Evolutionary conservation across 345 rosid species (phyloP), one percentile per base, ranked within the genome.

Genomic region (Hevea brasiliensis): DNA sequence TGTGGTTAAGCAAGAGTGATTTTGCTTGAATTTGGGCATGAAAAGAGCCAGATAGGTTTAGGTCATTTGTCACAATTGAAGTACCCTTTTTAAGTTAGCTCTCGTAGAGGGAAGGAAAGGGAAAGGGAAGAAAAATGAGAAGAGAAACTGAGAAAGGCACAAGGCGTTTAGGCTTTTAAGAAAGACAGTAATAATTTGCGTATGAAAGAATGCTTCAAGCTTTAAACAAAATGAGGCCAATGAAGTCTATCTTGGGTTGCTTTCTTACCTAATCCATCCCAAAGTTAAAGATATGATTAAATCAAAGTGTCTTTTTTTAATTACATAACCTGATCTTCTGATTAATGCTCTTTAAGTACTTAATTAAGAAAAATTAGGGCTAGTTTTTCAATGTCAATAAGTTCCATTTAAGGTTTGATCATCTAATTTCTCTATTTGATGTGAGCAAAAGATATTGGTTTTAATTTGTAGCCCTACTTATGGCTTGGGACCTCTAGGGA

Each of bases 141-240:
- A 32, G 11, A 70, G 23, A 69, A 77, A 68, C 65, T 12, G 74
- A 59, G 40, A 74, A 55, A 70, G 69, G 55, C n/a, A 63, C 27
- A 70, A 74, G 65, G 47, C 55, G 74, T 82, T 85, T 81, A 81
- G 79, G 84, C 85, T 89, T 84, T 86, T 83, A 65, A 86, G 88
- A 76, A 80, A 67, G 74, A 80, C 50, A 51, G 21, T 73, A 79
- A 77, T 68, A 65, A 77, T 78, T 80, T 78, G 79, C 86, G 85
- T 77, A 53, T 18, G 69, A 83, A 79, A 83, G 76, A 77, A 85
- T 81, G 77, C 59, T 78, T 47, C 72, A 67, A 79, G 42, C 66
- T 53, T 63, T 24, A 23, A 7, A 57, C 67, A 40, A 74, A 73
- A 63, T 72, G 40, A 60, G 68, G 32, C 29, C 48, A 73, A 42